Conservation (phyloP, 164 flowering plant species). For the Annona cherimola region DNA sequence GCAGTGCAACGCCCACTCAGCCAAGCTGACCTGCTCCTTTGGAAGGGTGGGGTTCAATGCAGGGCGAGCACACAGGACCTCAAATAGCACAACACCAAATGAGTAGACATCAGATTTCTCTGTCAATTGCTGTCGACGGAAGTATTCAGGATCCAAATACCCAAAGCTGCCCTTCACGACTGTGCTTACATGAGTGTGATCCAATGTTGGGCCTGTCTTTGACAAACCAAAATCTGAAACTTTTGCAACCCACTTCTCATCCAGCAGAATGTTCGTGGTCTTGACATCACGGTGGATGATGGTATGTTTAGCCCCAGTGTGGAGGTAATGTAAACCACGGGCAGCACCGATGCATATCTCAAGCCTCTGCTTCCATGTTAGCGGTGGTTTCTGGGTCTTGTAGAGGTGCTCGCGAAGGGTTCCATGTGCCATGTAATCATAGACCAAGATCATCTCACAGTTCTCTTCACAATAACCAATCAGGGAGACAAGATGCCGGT, state of each 20-base stretch:
- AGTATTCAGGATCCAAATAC: conserved; percentile 53
- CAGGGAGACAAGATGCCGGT: conserved; percentile 41
- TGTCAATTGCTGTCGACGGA: conserved; percentile 38
- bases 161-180: conserved; percentile 53
- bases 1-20: conserved; percentile 40
- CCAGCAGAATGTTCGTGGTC: conserved; percentile 48
- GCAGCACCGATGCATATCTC: conserved; percentile 54
- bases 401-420: conserved; percentile 46
- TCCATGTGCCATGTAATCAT: conserved; percentile 50
- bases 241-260: conserved; percentile 52
- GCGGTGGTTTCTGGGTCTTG: conserved; percentile 33
- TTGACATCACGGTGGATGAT: conserved; percentile 53
- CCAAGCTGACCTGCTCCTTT: conserved; percentile 37
- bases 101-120: conserved; percentile 52
- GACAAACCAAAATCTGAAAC: conserved; percentile 56
- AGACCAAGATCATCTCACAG: conserved; percentile 46
- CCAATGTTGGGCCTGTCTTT: conserved; percentile 36
- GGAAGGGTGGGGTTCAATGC: conserved; percentile 24
- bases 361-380: conserved; percentile 43
- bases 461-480: conserved; percentile 47
- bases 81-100: conserved; percentile 49
- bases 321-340: conserved; percentile 48
- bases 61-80: conserved; percentile 40
- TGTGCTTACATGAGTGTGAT: conserved; percentile 44
- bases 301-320: conserved; percentile 40